Conservation (phyloP, 139 green algal genomes). For the Zygnema cylindricum region DNA sequence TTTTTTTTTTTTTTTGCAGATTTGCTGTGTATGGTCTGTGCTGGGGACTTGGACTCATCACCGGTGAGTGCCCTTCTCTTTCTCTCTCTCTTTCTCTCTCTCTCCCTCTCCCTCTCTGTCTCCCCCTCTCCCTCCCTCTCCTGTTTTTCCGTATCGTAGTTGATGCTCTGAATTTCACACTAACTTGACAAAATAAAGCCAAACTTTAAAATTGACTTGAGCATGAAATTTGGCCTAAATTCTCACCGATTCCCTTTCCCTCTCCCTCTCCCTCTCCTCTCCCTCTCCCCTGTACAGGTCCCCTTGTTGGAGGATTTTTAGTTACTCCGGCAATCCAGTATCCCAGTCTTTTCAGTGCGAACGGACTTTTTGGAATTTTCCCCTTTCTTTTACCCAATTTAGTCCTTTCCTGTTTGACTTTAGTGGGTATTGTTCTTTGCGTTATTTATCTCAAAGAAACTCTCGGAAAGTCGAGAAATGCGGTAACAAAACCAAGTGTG, state of each 20-base stretch:
- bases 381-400: constrained; percentile 43
- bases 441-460: constrained; percentile 30
- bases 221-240: too few relatives aligned
- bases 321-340: constrained; percentile 29
- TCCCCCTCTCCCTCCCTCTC: too few relatives aligned
- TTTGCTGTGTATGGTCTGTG: constrained; percentile 3
- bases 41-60: constrained; percentile 30
- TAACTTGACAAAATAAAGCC: too few relatives aligned
- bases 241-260: too few relatives aligned
- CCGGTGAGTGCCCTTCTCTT: background rate
- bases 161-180: too few relatives aligned
- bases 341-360: background rate
- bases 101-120: constrained; percentile 15
- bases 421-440: constrained; percentile 5
- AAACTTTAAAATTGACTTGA: too few relatives aligned
- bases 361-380: constrained; percentile 14
- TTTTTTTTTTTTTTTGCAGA: background rate
- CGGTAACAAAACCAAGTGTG: background rate
- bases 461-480: background rate
- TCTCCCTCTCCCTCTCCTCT: background rate
- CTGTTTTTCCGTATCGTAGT: too few relatives aligned
- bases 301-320: constrained; percentile 17
- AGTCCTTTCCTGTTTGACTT: constrained; percentile 22
- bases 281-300: constrained; percentile 9
- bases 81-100: too few relatives aligned